Evolutionary conservation across 176 grass and related monocot genomes (phyloP), one percentile per base, ranked within the genome.

Genomic region (Microstegium vimineum): DNA sequence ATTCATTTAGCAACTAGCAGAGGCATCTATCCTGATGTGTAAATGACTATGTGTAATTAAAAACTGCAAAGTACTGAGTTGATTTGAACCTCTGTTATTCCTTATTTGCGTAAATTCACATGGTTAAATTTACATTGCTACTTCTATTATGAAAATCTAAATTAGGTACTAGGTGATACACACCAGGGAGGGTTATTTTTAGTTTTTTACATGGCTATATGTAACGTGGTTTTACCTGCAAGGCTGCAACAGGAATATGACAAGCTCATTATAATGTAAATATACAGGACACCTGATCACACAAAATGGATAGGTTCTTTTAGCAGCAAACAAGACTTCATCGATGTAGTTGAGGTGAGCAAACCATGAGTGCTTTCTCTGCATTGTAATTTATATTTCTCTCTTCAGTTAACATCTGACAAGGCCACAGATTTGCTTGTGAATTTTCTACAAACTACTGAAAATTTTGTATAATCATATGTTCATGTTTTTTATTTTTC

Each of bases 301-400:
- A 98, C 95, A 86, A 98, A 98, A 91, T 98, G 95, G 95, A 89
- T 98, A 76, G 95, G 92, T 8, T 91, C 95, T 80, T 98, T 98
- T 80, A 87, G 84, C 69, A 91, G 86, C 49, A 94, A 98, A 65
- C 90, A 94, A 76, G 95, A 98, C 61, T 91, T 98, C 65, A 93
- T 94, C 72, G 95, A 98, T 86, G 92, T 93, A 23, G 88, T 94
- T 49, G 95, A 98, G 92, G 95, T 91, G 49, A 79, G 88, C 77
- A 13, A 60, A 60, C 36, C 3, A 46, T 16, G 4, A 69, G 1
- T 70, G 62, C 63, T 75, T 89, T 62, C 49, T 81, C 3, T 70
- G 33, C 6, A 23, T 17, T 34, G 14, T 10, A 36, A 18, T 47
- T 11, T 28, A 82, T 42, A 22, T 40, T 57, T 16, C 10, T 8